These are phyloP conservation scores for Prunus fruticosa DNA, from an alignment of 306 rosid species.

Conservation along the genomic window DNA sequence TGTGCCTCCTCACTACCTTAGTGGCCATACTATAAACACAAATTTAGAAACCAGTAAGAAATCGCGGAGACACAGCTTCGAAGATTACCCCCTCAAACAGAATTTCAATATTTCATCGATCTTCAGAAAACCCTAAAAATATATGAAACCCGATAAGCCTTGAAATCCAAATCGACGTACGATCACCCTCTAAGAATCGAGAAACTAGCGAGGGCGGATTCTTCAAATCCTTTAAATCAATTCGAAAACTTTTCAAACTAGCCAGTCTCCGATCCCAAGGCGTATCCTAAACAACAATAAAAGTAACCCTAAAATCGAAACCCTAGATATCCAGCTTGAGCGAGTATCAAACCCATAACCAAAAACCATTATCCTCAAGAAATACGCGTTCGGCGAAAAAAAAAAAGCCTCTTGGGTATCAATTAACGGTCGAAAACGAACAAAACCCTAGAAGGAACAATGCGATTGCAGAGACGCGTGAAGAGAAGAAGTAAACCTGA, in stretches of 20 bases:
- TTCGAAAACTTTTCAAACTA: not conserved
- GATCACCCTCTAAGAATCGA: not conserved
- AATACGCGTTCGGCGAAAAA: not conserved
- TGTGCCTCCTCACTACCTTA: not conserved
- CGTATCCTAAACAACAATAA: not conserved
- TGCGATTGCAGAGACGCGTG: conserved; percentile 11
- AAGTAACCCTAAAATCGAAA: not conserved
- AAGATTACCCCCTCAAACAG: not conserved
- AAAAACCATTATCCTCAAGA: not conserved
- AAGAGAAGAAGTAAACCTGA: conserved; percentile 10
- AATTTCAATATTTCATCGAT: not conserved
- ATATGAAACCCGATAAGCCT: not conserved
- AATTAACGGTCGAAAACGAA: not conserved
- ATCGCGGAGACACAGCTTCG: not conserved
- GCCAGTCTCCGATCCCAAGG: not conserved
- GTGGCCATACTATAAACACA: conserved; percentile 10
- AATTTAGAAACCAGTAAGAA: not conserved
- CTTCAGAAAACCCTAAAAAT: not conserved
- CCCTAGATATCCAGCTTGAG: conserved; percentile 7
- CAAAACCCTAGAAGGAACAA: not conserved
- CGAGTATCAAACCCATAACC: not conserved
- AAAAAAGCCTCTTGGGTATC: not conserved
- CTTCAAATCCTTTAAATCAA: not conserved
- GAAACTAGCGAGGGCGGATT: not conserved
- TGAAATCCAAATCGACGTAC: not conserved